Percentiles rank a stretch among this genome's conserved stretches.
Evolutionary conservation across 306 rosid species (phyloP).

Genomic region (Nissolia schottii): DNA sequence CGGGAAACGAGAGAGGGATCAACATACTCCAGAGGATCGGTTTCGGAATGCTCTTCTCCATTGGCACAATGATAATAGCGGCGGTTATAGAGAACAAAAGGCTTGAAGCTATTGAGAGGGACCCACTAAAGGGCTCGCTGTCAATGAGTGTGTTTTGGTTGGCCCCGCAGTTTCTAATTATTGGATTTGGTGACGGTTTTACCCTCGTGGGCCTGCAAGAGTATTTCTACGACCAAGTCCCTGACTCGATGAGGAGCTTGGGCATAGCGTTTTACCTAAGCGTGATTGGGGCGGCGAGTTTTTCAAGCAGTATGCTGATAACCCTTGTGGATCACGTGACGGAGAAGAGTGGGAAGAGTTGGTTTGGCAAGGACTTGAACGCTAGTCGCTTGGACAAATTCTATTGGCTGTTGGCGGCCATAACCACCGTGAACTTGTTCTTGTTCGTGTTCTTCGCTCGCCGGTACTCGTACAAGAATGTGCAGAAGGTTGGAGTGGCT

Average conservation of each 20-base stretch:
- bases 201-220: conserved; percentile 83
- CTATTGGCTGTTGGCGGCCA: conserved; percentile 68
- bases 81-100: conserved; percentile 65
- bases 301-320: conserved; percentile 69
- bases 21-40: conserved; percentile 85
- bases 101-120: conserved; percentile 30
- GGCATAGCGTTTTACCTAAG: conserved; percentile 81
- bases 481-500: conserved; percentile 63
- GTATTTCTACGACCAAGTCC: conserved; percentile 86
- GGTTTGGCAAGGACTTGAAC: conserved; percentile 83
- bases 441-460: conserved; percentile 75
- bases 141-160: conserved; percentile 82
- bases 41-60: conserved; percentile 68
- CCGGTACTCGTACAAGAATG: conserved; percentile 69
- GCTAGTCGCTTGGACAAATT: conserved; percentile 79
- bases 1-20: conserved; percentile 85
- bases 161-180: conserved; percentile 68
- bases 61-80: conserved; percentile 54
- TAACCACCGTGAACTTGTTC: conserved; percentile 45
- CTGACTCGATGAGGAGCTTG: conserved; percentile 89
- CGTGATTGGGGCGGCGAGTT: conserved; percentile 72
- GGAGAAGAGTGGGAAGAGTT: conserved; percentile 46
- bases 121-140: conserved; percentile 28
- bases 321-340: conserved; percentile 56
- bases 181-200: conserved; percentile 91